Conservation (phyloP, 805 yeast genomes). For the Nakazawaea ernobii region DNA sequence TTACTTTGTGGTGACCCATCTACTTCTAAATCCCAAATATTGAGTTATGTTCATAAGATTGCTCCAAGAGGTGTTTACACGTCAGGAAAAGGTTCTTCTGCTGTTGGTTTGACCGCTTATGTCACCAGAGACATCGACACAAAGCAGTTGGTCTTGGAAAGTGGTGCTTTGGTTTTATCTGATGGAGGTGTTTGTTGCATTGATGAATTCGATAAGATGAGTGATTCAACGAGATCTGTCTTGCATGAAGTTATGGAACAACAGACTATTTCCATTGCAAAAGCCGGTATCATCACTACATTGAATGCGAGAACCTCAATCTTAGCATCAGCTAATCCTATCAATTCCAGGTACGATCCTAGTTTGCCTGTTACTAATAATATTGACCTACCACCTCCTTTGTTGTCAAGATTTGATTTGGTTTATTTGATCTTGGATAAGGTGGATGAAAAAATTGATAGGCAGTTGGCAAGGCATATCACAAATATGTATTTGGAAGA, state of each 20-base stretch:
- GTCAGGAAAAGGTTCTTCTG: conserved; percentile 98
- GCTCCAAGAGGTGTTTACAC: conserved; percentile 98
- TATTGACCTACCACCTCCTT: conserved; percentile 94
- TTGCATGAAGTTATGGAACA: conserved; percentile 99
- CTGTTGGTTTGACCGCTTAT: conserved; percentile 97
- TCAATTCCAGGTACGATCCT: conserved; percentile 94
- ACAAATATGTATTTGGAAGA: conserved; percentile 92
- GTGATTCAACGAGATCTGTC: conserved; percentile 89
- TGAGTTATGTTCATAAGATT: conserved; percentile 93
- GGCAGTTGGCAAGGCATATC: conserved; percentile 84
- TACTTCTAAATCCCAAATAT: conserved; percentile 89
- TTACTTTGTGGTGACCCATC: conserved; percentile 97
- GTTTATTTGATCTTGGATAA: conserved; percentile 90
- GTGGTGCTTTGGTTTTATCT: conserved; percentile 93
- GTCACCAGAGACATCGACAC: conserved; percentile 93
- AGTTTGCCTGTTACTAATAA: conserved; percentile 89
- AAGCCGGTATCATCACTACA: conserved; percentile 97
- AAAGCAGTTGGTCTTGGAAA: conserved; percentile 85
- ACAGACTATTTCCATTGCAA: conserved; percentile 96
- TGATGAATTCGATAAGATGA: conserved; percentile 98
- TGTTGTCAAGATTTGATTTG: conserved; percentile 89
- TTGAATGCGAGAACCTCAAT: conserved; percentile 94
- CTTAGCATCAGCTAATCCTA: conserved; percentile 95
- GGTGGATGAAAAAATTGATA: conserved; percentile 80
- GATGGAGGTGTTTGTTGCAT: conserved; percentile 99